Evolutionary conservation across 2,329 filamentous ascomycete genomes (phyloP).

Genomic region (Botrytis porri): DNA sequence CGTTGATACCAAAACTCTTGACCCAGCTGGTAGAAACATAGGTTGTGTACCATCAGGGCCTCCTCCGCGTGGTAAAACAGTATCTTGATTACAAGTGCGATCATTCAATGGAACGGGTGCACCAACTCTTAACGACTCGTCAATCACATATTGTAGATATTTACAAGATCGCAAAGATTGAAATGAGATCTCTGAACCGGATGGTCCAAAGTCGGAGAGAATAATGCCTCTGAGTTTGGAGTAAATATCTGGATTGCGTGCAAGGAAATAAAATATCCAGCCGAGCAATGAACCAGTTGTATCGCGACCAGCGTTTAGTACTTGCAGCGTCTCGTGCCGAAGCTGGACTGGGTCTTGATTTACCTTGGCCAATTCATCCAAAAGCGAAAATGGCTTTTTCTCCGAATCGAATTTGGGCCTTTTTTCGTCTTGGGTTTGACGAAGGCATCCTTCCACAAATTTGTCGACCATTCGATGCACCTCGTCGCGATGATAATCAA

Average conservation of each 20-base stretch:
- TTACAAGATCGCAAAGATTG: constrained; percentile 24
- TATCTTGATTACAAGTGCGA: constrained; percentile 47
- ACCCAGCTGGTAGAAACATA: constrained; percentile 36
- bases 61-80: constrained; percentile 39
- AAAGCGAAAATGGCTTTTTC: constrained; percentile 18
- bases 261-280: constrained; percentile 35
- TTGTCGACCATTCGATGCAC: constrained; percentile 8
- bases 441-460: constrained; percentile 24
- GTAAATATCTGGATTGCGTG: constrained; percentile 20
- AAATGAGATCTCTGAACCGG: constrained; percentile 16
- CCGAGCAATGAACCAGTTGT: constrained; percentile 22
- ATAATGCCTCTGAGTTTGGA: constrained; percentile 43
- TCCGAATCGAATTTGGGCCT: constrained; percentile 42
- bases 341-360: constrained; percentile 25
- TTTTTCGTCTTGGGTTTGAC: constrained; percentile 19
- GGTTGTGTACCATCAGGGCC: constrained; percentile 37
- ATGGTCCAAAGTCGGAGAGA: constrained; percentile 36
- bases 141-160: constrained; percentile 28
- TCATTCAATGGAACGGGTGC: constrained; percentile 52
- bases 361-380: constrained; percentile 45
- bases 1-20: constrained; percentile 25
- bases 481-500: constrained; percentile 1
- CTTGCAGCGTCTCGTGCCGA: constrained; percentile 26
- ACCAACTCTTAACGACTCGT: constrained; percentile 45
- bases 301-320: constrained; percentile 25